These are phyloP conservation scores for Penicillium freii DNA, from an alignment of 2,329 filamentous ascomycete species.

Conservation along the genomic window DNA sequence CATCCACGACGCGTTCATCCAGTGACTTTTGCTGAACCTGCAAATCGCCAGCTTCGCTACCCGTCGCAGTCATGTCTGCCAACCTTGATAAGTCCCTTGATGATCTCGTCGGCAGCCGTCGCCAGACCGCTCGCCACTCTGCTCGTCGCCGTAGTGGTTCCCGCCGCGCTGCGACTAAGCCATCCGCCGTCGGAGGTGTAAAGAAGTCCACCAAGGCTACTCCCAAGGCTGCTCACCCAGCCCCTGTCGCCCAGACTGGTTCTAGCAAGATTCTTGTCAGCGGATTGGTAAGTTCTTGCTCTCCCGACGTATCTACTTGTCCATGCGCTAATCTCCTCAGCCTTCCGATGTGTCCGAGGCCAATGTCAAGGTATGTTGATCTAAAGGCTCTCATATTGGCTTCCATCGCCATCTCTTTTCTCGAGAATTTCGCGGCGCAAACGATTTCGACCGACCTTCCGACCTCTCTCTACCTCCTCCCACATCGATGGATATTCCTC, in stretches of 20 bases:
- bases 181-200: conserved; percentile 76
- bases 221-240: conserved; percentile 60
- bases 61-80: conserved; percentile 68
- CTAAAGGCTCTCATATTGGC: conserved; percentile 70
- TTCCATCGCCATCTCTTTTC: conserved; percentile 64
- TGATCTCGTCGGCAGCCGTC: conserved; percentile 83
- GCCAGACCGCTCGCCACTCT: conserved; percentile 50
- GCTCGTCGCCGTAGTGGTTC: conserved; percentile 43
- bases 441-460: conserved; percentile 35
- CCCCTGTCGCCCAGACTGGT: conserved; percentile 59
- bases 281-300: conserved; percentile 76
- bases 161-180: conserved; percentile 49
- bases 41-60: conserved; percentile 19
- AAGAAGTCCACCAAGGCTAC: conserved; percentile 63
- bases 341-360: conserved; percentile 93
- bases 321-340: conserved; percentile 57
- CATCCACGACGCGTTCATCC: not conserved
- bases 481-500: conserved; percentile 26
- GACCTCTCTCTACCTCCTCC: conserved; percentile 25
- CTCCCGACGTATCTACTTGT: not conserved
- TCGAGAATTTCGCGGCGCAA: conserved; percentile 42
- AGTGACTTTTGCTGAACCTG: conserved; percentile 10
- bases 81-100: conserved; percentile 97
- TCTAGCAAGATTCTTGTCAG: conserved; percentile 98
- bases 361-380: conserved; percentile 99